phyloP scores from a whole-genome alignment of 2,329 filamentous ascomycete species.

The Epichloe scottii region DNA sequence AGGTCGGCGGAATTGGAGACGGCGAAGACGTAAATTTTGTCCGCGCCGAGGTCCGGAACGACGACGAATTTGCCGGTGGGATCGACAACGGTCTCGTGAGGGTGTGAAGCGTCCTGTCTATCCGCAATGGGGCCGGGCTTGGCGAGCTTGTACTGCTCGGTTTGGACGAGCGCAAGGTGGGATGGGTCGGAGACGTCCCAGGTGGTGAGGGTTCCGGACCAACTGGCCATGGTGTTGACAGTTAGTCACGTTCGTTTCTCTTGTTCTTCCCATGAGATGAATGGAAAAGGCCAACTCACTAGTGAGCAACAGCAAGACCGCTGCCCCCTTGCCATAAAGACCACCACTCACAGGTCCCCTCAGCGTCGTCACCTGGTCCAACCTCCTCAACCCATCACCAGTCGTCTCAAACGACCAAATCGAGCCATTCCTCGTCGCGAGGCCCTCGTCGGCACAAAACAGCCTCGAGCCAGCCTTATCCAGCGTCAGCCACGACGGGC shows the following conservation, averaged over 20 bases:
- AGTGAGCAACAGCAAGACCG: constrained; percentile 32
- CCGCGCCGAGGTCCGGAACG: constrained; percentile 53
- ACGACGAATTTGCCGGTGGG: constrained; percentile 51
- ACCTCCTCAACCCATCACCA: constrained; percentile 26
- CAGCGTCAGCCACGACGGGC: constrained; percentile 49
- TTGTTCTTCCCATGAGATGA: no score
- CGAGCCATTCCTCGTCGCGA: constrained; percentile 32
- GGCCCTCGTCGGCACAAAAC: constrained; percentile 49
- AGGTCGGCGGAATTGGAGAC: constrained; percentile 29
- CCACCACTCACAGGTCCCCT: constrained; percentile 32
- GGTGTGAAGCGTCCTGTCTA: constrained; percentile 47
- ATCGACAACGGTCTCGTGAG: constrained; percentile 53
- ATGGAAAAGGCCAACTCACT: constrained; percentile 22
- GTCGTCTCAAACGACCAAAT: constrained; percentile 28
- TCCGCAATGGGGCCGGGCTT: constrained; percentile 24
- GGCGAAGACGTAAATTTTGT: constrained; percentile 44
- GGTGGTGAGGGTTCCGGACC: constrained; percentile 29
- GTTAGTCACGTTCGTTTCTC: not conserved
- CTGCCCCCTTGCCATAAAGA: constrained; percentile 28
- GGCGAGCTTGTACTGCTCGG: constrained; percentile 26
- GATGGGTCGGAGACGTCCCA: constrained; percentile 29
- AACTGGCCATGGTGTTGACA: constrained; percentile 14
- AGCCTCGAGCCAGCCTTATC: constrained; percentile 35
- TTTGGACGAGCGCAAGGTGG: constrained; percentile 23
- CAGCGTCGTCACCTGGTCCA: constrained; percentile 23